Percentiles rank a stretch among this genome's conserved stretches.
phyloP scores from a whole-genome alignment of 192 early-diverging fungal genomes.

The Bifiguratus adelaidae region DNA sequence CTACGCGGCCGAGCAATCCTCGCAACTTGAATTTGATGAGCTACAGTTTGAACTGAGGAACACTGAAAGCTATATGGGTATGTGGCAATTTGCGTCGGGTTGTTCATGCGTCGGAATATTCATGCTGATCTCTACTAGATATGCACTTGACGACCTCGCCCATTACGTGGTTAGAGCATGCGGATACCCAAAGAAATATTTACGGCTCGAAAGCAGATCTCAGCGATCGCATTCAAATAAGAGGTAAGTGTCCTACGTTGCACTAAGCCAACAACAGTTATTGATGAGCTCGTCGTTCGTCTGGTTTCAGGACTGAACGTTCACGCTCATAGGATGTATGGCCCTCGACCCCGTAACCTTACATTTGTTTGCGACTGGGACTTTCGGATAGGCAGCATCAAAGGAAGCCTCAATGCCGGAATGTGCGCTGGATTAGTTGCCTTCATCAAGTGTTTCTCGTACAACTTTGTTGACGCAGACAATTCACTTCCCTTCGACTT shows the following conservation, averaged over 20 bases:
- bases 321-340: slow-evolving; percentile 57
- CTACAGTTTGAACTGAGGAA: slow-evolving; percentile 54
- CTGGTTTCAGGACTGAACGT: slow-evolving; percentile 29
- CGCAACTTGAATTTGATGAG: slow-evolving; percentile 45
- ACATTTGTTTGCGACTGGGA: slow-evolving; percentile 65
- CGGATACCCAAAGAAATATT: too few relatives aligned
- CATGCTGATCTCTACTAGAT: too few relatives aligned
- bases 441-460: slow-evolving; percentile 45
- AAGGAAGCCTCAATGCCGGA: slow-evolving; percentile 51
- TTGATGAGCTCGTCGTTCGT: too few relatives aligned
- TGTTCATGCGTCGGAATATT: too few relatives aligned
- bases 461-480: slow-evolving; percentile 57
- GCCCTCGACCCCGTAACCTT: slow-evolving; percentile 47
- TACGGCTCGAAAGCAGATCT: too few relatives aligned
- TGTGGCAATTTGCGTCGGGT: background rate
- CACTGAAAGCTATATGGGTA: slow-evolving; percentile 54
- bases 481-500: slow-evolving; percentile 44
- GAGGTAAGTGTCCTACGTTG: too few relatives aligned
- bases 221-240: too few relatives aligned
- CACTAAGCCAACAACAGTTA: too few relatives aligned
- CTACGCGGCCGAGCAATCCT: slow-evolving; percentile 38
- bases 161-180: slow-evolving; percentile 42
- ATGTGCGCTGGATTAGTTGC: slow-evolving; percentile 39
- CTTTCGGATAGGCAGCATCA: slow-evolving; percentile 44
- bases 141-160: slow-evolving; percentile 47